phyloP scores from a whole-genome alignment of 306 rosid species.

The Gastrolobium bilobum region DNA sequence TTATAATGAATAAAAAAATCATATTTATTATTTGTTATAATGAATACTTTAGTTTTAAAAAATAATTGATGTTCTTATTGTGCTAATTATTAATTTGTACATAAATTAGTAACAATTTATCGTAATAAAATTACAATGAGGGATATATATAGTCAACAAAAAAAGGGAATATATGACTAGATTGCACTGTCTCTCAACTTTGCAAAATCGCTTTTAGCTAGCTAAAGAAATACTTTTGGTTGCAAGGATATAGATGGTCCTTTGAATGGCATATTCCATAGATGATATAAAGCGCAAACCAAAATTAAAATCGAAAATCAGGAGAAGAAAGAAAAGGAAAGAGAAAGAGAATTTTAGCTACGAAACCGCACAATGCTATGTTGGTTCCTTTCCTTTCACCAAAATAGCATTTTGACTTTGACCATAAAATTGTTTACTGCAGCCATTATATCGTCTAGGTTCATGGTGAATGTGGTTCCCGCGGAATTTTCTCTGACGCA shows the following conservation, averaged over 20 bases:
- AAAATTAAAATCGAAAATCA: neutral
- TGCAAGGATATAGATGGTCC: constrained; percentile 15
- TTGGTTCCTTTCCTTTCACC: neutral
- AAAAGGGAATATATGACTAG: neutral
- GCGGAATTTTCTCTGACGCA: too few species aligned
- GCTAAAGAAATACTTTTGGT: neutral
- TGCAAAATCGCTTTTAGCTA: neutral
- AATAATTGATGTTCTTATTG: too few species aligned
- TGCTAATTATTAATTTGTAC: too few species aligned
- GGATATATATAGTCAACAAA: neutral
- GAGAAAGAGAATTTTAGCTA: neutral
- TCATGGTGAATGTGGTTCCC: too few species aligned
- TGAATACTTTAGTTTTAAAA: too few species aligned
- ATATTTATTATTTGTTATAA: too few species aligned
- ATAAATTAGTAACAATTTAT: neutral
- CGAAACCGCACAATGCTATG: neutral
- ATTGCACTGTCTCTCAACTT: constrained; percentile 25
- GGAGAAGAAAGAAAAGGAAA: neutral
- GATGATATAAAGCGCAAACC: neutral
- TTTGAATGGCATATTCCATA: neutral
- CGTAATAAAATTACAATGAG: neutral
- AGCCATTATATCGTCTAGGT: too few species aligned
- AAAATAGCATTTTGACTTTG: too few species aligned
- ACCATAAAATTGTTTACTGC: too few species aligned
- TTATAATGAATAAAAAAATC: too few species aligned